Base-by-base conservation (phyloP, 345 rosid species). In the Hypericum perforatum region DNA sequence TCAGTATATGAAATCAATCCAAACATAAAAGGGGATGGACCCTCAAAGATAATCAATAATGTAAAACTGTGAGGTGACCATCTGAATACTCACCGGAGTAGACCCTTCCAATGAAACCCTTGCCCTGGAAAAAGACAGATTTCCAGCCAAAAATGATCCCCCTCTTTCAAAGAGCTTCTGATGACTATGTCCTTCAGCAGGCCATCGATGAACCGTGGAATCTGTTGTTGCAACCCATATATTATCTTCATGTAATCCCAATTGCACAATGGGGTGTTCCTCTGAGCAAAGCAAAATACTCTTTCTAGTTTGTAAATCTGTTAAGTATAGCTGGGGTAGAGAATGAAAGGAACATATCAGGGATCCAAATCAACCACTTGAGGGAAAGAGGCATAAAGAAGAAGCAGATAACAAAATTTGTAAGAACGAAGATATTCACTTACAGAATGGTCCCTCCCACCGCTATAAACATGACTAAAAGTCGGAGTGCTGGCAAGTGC, bases 361-460 rank as follows among this genome's bases (percentile, higher is more conserved):
- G 46, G 39, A 43, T 5, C 37, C 37, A 55, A 60, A 52, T 14
- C 52, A 54, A 49, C 11, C 38, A 51, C 5, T 32, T 29, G 11
- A 52, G 14, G 39, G 15, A n/a, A 52, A 37, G 5, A 11, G 37
- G 14, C 7, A 47, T 39, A 48, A 47, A 54, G 52, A 50, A 50
- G 32, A 67, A 52, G 53, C 11, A 13, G 64, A 32, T 1, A 22
- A 11, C 6, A 44, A 39, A 15, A 54, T 54, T 48, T 9, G 50
- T 48, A 14, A 29, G 37, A 36, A 45, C 14, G 51, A 59, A 41
- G 45, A 63, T 52, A 13, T 54, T 32, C 47, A 80, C 99, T 89
- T 63, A 94, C 99, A 72, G 91, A 89, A 72, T 72, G 81, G 69
- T 94, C 99, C 76, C 99, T 84, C 60, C 99, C 99, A 45, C 99